Conservation (phyloP, 2,329 filamentous ascomycete species). For the Ilyonectria sp. region DNA sequence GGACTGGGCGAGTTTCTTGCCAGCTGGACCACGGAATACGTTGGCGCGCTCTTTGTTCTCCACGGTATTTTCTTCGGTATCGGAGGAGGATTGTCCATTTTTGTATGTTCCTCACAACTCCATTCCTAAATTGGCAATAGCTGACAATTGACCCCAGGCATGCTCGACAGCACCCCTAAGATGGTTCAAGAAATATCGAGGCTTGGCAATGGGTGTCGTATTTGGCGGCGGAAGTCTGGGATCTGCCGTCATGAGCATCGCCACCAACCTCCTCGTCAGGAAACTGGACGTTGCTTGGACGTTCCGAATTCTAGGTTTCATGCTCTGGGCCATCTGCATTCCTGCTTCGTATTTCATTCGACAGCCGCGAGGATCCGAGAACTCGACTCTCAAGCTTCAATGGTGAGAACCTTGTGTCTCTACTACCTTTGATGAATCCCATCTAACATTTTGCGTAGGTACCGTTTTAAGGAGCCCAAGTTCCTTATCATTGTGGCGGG, state of each 20-base stretch:
- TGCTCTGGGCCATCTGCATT: constrained; percentile 50
- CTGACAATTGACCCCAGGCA: constrained; percentile 26
- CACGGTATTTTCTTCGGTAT: constrained; percentile 48
- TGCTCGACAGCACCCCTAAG: constrained; percentile 44
- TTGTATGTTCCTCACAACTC: constrained; percentile 29
- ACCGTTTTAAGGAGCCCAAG: constrained; percentile 45
- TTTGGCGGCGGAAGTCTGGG: constrained; percentile 50
- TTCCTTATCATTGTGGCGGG: constrained; percentile 45
- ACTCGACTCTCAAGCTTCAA: constrained; percentile 39
- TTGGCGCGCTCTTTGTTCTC: constrained; percentile 45
- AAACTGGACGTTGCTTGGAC: constrained; percentile 46
- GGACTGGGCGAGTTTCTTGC: constrained; percentile 50
- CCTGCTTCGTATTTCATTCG: constrained; percentile 48
- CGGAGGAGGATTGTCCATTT: constrained; percentile 43
- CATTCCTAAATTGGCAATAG: too few species aligned
- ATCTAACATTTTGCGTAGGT: constrained; percentile 35
- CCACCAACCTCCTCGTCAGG: constrained; percentile 43
- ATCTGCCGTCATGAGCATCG: constrained; percentile 48
- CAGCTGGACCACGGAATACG: constrained; percentile 44
- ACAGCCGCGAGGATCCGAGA: constrained; percentile 31
- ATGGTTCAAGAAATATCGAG: constrained; percentile 48
- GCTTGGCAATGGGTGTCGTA: constrained; percentile 48
- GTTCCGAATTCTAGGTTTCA: constrained; percentile 46
- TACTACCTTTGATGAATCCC: rapidly evolving
- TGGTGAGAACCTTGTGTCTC: constrained; percentile 35